These are phyloP conservation scores for Colletotrichum truncatum DNA, from an alignment of 2,329 filamentous ascomycete genomes.

Conservation along the genomic window DNA sequence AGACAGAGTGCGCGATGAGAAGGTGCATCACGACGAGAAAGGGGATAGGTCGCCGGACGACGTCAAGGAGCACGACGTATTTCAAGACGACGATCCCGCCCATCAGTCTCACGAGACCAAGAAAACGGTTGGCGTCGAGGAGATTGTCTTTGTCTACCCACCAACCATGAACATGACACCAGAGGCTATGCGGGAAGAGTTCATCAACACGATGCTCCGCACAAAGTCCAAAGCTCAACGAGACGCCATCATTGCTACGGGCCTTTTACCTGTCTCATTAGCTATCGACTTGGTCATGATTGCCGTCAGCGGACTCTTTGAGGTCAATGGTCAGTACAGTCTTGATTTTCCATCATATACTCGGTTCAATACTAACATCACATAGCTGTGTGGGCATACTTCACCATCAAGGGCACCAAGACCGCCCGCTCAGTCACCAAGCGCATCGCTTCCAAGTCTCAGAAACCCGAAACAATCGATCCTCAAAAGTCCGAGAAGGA, in stretches of 20 bases:
- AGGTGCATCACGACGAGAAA: conserved; percentile 9
- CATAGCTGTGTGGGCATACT: conserved; percentile 22
- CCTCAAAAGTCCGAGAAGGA: conserved; percentile 17
- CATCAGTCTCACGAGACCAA: conserved; percentile 24
- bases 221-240: conserved; percentile 29
- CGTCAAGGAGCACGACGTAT: neutral
- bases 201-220: conserved; percentile 25
- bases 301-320: conserved; percentile 18
- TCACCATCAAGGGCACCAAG: conserved; percentile 28
- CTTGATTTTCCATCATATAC: neutral
- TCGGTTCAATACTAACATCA: neutral
- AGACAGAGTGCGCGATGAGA: conserved; percentile 8
- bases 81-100: conserved; percentile 16
- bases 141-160: conserved; percentile 26
- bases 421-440: conserved; percentile 26
- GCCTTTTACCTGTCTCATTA: conserved; percentile 14
- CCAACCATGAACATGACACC: conserved; percentile 28
- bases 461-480: conserved; percentile 24
- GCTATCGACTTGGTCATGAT: conserved; percentile 22
- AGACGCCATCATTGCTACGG: conserved; percentile 27
- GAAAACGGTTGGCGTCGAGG: conserved; percentile 26
- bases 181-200: conserved; percentile 23
- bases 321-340: conserved; percentile 20
- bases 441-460: conserved; percentile 16
- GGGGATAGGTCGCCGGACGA: neutral